phyloP scores from a whole-genome alignment of 2,329 filamentous ascomycete genomes.

The Claviceps fusiformis region DNA sequence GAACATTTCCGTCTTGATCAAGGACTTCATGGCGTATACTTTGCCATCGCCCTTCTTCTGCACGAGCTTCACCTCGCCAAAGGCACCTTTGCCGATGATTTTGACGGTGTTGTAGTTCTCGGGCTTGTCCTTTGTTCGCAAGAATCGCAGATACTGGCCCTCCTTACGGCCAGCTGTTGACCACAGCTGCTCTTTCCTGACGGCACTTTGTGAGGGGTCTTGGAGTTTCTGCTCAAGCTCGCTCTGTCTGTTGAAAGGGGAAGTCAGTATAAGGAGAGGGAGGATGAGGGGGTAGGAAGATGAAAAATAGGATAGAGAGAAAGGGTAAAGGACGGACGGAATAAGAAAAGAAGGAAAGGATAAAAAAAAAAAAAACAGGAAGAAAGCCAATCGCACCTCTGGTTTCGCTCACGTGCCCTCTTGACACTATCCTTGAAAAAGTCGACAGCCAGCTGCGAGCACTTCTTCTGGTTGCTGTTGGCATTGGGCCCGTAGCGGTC shows the following conservation, averaged over 20 bases:
- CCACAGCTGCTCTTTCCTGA: slow-evolving; percentile 72
- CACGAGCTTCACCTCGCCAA: slow-evolving; percentile 94
- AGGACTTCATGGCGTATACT: slow-evolving; percentile 94
- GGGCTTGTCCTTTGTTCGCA: slow-evolving; percentile 83
- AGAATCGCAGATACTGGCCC: slow-evolving; percentile 82
- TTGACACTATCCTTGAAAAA: slow-evolving; percentile 58
- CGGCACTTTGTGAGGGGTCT: slow-evolving; percentile 60
- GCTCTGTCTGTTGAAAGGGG: slow-evolving; percentile 51
- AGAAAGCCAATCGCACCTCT: background rate
- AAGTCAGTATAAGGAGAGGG: background rate
- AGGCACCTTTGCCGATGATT: slow-evolving; percentile 97
- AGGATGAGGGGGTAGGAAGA: background rate
- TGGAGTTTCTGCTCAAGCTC: slow-evolving; percentile 79
- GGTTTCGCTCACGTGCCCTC: background rate
- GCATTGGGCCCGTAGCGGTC: slow-evolving; percentile 42
- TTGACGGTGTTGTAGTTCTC: slow-evolving; percentile 94
- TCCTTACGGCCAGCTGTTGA: slow-evolving; percentile 77
- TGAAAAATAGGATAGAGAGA: background rate
- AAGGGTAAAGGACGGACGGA: background rate
- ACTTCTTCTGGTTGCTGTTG: slow-evolving; percentile 59
- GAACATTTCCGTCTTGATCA: slow-evolving; percentile 99
- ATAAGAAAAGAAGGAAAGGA: too few species aligned
- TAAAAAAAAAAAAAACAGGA: background rate
- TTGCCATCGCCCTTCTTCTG: slow-evolving; percentile 94
- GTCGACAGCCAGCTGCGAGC: slow-evolving; percentile 59